Evolutionary conservation across 78 protist species (phyloP).

Genomic region (Kipferlia bialata): DNA sequence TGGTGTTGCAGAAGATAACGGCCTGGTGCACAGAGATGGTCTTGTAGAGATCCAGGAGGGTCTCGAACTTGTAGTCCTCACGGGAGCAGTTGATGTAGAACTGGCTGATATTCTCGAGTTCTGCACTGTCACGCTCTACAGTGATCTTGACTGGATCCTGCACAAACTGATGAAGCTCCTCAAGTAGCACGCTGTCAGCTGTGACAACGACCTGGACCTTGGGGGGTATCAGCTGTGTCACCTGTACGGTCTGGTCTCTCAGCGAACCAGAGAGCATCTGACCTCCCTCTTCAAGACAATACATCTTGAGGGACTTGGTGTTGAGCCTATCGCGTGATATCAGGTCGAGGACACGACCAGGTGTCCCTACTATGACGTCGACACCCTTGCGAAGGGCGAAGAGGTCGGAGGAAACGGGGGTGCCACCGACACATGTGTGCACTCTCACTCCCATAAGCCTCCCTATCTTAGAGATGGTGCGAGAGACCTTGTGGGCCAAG

Average conservation of each 20-base stretch:
- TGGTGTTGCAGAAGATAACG: conserved; percentile 88
- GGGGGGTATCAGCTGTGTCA: conserved; percentile 74
- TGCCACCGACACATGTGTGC: not conserved
- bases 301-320: not conserved
- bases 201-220: conserved; percentile 83
- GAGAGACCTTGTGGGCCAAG: not conserved
- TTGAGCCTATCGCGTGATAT: not conserved
- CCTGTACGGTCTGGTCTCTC: conserved; percentile 93
- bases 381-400: not conserved
- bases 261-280: conserved; percentile 90
- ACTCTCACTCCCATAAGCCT: not conserved
- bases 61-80: conserved; percentile 91
- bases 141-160: conserved; percentile 72
- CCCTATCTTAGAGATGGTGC: not conserved
- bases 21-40: conserved; percentile 52
- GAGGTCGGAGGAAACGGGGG: not conserved
- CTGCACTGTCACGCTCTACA: conserved; percentile 64
- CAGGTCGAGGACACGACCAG: not conserved
- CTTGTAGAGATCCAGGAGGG: conserved; percentile 94
- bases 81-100: conserved; percentile 78
- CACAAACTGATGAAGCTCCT: conserved; percentile 88
- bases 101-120: conserved; percentile 96
- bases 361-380: not conserved
- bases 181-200: conserved; percentile 91
- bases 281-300: not conserved